Conservation (phyloP, 108 stramenopile species). For the Nannochloropsis oceanica region DNA sequence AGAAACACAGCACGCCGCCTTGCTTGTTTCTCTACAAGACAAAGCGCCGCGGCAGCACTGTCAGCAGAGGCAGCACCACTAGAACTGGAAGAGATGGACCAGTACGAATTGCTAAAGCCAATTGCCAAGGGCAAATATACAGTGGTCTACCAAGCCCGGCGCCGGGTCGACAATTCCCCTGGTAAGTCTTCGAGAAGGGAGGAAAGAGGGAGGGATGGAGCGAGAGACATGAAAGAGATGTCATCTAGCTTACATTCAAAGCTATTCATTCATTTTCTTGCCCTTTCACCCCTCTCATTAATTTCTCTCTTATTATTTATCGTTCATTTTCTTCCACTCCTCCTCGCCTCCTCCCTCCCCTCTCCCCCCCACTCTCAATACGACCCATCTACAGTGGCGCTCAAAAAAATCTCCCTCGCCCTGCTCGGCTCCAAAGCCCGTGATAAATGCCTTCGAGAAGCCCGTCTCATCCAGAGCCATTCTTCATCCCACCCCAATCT, state of each 20-base stretch:
- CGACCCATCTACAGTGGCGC: conserved; percentile 20
- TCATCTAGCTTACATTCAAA: too few relatives aligned
- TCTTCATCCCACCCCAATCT: conserved; percentile 28
- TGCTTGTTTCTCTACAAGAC: too few relatives aligned
- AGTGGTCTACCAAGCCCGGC: conserved; percentile 31
- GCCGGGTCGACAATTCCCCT: background rate
- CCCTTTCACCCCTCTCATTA: too few relatives aligned
- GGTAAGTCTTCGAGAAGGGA: background rate
- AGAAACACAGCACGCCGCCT: too few relatives aligned
- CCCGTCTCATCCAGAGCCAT: conserved; percentile 21
- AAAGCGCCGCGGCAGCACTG: too few relatives aligned
- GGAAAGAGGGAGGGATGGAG: background rate
- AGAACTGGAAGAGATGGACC: background rate
- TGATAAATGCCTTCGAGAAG: conserved; percentile 36
- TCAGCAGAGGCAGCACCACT: too few relatives aligned
- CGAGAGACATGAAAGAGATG: background rate
- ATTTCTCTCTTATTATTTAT: too few relatives aligned
- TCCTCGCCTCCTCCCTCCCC: too few relatives aligned
- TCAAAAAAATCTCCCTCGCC: conserved; percentile 30
- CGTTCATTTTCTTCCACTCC: too few relatives aligned
- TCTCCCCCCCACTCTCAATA: background rate
- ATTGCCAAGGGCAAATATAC: conserved; percentile 39
- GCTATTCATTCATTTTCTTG: too few relatives aligned
- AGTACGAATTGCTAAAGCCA: conserved; percentile 20
- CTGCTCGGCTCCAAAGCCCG: conserved; percentile 21